A percentile compares a stretch with the other conserved stretches of the same genome.
Conservation (phyloP, 352 stramenopile genomes). For the Pythium utonaiense region DNA sequence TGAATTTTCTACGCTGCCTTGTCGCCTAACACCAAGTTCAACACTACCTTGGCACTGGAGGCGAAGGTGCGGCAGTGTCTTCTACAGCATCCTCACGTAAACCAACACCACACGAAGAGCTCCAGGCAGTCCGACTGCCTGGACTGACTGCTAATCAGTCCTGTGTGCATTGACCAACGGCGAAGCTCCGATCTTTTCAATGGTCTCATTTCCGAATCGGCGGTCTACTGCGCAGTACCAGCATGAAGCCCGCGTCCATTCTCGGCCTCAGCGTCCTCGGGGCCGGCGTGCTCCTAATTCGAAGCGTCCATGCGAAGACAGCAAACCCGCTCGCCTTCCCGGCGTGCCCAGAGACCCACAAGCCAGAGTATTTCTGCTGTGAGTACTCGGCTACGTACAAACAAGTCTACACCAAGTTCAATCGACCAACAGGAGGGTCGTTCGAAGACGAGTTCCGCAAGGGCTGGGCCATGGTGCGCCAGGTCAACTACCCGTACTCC, state of each 20-base stretch:
- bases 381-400: conserved; percentile 20
- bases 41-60: no score
- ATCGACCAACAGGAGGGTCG: conserved; percentile 15
- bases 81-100: no score
- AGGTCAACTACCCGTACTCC: conserved; percentile 28
- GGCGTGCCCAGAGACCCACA: conserved; percentile 28
- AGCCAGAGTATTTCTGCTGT: conserved; percentile 30
- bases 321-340: conserved; percentile 15
- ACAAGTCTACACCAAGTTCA: conserved; percentile 32
- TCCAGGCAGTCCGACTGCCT: no score
- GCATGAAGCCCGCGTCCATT: neutral
- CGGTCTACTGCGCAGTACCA: neutral
- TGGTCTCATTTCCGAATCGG: neutral
- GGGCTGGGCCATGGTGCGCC: conserved; percentile 20
- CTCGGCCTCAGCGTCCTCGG: neutral
- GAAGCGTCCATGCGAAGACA: conserved; percentile 4
- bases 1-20: neutral
- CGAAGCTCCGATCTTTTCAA: neutral
- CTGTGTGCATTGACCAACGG: neutral
- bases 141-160: no score
- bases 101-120: neutral
- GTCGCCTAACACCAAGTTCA: neutral
- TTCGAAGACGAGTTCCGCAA: conserved; percentile 17
- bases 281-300: neutral
- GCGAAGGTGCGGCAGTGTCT: no score